Evolutionary conservation across 768 basidiomycete genomes (phyloP).

Genomic region (Lactarius deliciosus): DNA sequence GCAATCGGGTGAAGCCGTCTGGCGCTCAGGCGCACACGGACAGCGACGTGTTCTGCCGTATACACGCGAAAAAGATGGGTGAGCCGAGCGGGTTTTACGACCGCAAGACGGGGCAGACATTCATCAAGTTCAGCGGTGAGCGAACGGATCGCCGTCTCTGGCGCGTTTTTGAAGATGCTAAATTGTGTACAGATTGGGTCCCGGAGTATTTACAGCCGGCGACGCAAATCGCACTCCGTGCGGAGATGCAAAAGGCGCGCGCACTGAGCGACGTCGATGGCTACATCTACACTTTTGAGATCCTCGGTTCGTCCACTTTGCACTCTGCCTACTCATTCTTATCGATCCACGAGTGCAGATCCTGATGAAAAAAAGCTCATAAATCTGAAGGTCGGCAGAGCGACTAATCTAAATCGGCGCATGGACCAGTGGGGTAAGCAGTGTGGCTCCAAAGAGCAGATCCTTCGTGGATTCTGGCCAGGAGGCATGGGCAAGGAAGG

Average conservation of each 20-base stretch:
- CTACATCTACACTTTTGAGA: conserved; percentile 82
- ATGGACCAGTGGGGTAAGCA: conserved; percentile 81
- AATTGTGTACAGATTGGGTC: conserved; percentile 57
- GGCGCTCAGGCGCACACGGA: conserved; percentile 36
- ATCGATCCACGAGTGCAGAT: conserved; percentile 32
- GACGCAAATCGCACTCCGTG: conserved; percentile 56
- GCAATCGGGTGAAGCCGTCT: conserved; percentile 47
- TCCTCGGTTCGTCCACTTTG: conserved; percentile 51
- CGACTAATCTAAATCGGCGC: conserved; percentile 69
- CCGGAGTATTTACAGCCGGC: conserved; percentile 59
- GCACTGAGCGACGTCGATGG: conserved; percentile 63
- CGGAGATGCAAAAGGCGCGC: conserved; percentile 53
- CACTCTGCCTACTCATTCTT: neutral
- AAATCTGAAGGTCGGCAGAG: conserved; percentile 77
- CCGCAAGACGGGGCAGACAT: conserved; percentile 45
- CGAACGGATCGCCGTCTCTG: neutral
- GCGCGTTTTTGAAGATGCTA: neutral
- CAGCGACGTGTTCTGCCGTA: conserved; percentile 54
- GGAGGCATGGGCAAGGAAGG: conserved; percentile 44
- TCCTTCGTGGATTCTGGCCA: conserved; percentile 75
- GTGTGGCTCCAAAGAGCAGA: conserved; percentile 73
- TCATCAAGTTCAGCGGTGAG: conserved; percentile 58
- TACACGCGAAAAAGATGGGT: conserved; percentile 60
- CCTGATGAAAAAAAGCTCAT: conserved; percentile 42
- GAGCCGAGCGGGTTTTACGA: conserved; percentile 56